These are phyloP conservation scores for Colletotrichum euphorbiae DNA, from an alignment of 2,329 filamentous ascomycete genomes.

Conservation along the genomic window DNA sequence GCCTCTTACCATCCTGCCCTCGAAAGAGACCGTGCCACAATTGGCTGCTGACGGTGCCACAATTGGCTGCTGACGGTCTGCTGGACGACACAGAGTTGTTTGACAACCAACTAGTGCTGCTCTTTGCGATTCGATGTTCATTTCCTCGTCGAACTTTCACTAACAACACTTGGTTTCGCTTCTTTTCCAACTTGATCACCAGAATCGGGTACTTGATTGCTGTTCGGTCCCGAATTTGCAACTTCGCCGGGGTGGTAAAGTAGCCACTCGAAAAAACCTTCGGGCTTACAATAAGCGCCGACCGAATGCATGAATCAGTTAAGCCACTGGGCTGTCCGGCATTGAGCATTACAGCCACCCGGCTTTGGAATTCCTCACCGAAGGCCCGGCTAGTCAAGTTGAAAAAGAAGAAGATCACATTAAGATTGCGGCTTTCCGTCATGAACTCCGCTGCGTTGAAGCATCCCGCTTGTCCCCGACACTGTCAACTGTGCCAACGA, in stretches of 20 bases:
- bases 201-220: neutral
- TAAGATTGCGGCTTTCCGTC: slow-evolving; percentile 32
- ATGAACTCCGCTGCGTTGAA: neutral
- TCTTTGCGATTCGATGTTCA: too few relatives aligned
- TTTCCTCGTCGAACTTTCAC: neutral
- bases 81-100: too few relatives aligned
- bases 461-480: neutral
- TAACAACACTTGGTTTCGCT: neutral
- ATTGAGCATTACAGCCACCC: slow-evolving; percentile 2
- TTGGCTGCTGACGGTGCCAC: too few relatives aligned
- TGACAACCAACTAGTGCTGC: neutral
- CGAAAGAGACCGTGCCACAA: too few relatives aligned
- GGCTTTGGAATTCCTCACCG: neutral
- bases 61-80: too few relatives aligned
- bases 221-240: slow-evolving; percentile 1
- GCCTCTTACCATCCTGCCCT: too few relatives aligned
- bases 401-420: neutral
- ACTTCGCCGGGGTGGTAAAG: neutral
- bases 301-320: slow-evolving; percentile 13
- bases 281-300: slow-evolving; percentile 7
- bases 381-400: neutral
- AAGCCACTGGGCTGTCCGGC: slow-evolving; percentile 5
- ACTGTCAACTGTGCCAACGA: neutral
- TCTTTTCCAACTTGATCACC: neutral
- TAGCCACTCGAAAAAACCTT: neutral